Conservation (phyloP, 2,329 filamentous ascomycete genomes). For the Cordyceps cateniannulata region DNA sequence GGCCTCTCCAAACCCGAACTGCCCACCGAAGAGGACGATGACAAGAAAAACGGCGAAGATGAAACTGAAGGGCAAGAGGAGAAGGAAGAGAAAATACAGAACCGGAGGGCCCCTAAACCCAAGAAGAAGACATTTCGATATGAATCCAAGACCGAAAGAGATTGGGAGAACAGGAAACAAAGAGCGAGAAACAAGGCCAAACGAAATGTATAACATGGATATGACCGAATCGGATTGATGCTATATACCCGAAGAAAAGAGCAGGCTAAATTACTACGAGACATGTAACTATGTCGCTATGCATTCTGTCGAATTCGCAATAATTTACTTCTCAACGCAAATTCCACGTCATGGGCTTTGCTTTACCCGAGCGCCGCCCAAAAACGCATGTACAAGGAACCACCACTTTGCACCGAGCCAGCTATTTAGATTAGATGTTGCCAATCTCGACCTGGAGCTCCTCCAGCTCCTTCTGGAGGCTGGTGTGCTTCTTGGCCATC, state of each 20-base stretch:
- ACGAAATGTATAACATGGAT: constrained; percentile 6
- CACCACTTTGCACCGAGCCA: background rate
- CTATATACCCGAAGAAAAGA: constrained; percentile 13
- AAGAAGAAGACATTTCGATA: constrained; percentile 92
- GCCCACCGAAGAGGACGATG: constrained; percentile 27
- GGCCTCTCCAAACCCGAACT: constrained; percentile 55
- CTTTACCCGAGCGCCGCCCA: background rate
- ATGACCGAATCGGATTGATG: background rate
- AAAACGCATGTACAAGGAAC: constrained; percentile 9
- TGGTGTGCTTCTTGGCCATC: constrained; percentile 82
- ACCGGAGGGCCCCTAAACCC: constrained; percentile 47
- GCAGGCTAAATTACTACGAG: constrained; percentile 11
- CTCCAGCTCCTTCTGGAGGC: constrained; percentile 82
- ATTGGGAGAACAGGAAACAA: constrained; percentile 63
- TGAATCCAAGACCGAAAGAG: constrained; percentile 79
- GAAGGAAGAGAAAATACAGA: background rate
- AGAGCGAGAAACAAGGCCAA: constrained; percentile 54
- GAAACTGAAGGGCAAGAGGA: constrained; percentile 18
- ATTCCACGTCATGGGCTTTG: background rate
- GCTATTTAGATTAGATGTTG: constrained; percentile 63
- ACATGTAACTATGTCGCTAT: constrained; percentile 11
- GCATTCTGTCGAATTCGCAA: constrained; percentile 8
- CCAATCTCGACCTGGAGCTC: constrained; percentile 87
- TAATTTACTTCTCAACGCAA: constrained; percentile 5
- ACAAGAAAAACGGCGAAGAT: constrained; percentile 25